Evolutionary conservation across 805 yeast genomes (phyloP).

Genomic region (Wickerhamomyces silvicola): DNA sequence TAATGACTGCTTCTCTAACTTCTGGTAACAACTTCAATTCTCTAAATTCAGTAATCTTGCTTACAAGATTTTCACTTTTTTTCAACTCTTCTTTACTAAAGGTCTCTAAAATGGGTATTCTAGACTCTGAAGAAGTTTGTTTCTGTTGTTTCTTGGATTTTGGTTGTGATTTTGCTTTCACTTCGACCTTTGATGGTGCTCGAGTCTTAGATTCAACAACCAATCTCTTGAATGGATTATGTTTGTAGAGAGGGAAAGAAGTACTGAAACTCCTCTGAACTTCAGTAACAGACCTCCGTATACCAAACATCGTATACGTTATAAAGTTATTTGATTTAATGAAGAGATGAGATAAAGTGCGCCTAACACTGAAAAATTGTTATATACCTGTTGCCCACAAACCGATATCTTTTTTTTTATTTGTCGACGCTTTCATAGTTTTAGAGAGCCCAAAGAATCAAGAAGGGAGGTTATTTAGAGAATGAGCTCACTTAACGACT

Average conservation of each 20-base stretch:
- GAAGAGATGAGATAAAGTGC: no score
- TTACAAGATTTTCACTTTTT: conserved; percentile 33
- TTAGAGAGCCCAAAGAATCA: no score
- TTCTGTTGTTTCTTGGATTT: neutral
- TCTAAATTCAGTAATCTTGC: conserved; percentile 56
- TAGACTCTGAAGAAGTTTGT: neutral
- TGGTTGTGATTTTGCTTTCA: neutral
- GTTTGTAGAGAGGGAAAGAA: conserved; percentile 1
- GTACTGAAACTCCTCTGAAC: conserved; percentile 4
- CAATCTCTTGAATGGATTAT: conserved; percentile 14
- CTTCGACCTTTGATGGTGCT: conserved; percentile 7
- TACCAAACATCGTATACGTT: no score
- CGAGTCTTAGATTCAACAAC: conserved; percentile 8
- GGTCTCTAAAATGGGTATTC: conserved; percentile 1
- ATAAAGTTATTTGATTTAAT: no score
- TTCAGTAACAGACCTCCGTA: no score
- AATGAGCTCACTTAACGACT: conserved; percentile 20
- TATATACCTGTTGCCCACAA: no score
- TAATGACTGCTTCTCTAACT: conserved; percentile 53
- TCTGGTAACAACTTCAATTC: conserved; percentile 60
- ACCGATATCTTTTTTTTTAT: no score
- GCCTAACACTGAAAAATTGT: no score
- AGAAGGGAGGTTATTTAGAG: no score
- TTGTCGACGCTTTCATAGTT: no score
- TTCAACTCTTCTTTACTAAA: conserved; percentile 23